Evolutionary conservation across 768 basidiomycete genomes (phyloP), one percentile per base, ranked within the genome.

Genomic region (Suillus ampliporus): DNA sequence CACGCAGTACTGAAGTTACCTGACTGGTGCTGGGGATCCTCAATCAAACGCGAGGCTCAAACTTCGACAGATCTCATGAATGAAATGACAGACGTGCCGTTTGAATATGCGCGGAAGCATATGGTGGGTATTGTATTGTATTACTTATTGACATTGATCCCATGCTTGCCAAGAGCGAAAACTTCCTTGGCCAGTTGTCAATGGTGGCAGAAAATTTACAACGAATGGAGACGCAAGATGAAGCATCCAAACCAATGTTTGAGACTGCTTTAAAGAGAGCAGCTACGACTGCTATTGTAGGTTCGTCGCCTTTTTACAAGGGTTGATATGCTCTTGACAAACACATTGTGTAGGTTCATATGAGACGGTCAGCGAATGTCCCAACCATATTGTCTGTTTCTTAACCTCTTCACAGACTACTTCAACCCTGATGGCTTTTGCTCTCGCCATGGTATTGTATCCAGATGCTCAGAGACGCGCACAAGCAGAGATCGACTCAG

Each of bases 391-490:
- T 8, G 8, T 58, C 11, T 51, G 17, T 9, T 40, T 8, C 35
- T 64, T 26, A 53, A 4, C 31, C 15, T 63, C 1, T 51, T 58
- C 9, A 19, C 28, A 68, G 65, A 61, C 63, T 3, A 21, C 61
- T 0, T 46, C 72, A 1, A 61, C 62, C 14, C 46, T 67, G 44
- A 62, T 63, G 28, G 1, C 10, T 23, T 63, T 61, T 44, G 5
- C 26, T 15, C 51, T 63, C 28, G 62, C 62, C 10, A 60, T 63
- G 62, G 14, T 60, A 15, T 54, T n/a, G 2, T 56, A 54, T 38
- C 68, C 68, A 31, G 54, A 70, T n/a, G 50, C 46, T n/a, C 47
- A 65, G 21, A 60, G 52, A 50, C 66, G 61, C 14, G 68, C 68
- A 28, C 68, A 69, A 50, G 61, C 41, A 14, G 68, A 69, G 26